These are phyloP conservation scores for Clarireedia sp. DNA, from an alignment of 2,329 filamentous ascomycete genomes.

Conservation along the genomic window DNA sequence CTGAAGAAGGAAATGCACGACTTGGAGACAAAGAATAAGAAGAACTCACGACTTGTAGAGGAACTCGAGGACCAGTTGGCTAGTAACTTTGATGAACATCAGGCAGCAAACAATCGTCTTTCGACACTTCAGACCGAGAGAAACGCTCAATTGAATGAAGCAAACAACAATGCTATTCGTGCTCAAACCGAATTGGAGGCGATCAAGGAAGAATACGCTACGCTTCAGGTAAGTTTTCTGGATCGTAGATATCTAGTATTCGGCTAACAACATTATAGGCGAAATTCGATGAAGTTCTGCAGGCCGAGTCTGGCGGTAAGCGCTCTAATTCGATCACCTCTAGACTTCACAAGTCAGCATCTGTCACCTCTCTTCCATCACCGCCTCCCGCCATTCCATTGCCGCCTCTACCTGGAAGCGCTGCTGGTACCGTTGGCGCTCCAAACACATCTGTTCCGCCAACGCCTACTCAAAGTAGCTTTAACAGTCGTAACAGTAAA, in stretches of 20 bases:
- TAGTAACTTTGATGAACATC: conserved; percentile 88
- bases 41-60: conserved; percentile 85
- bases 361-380: conserved; percentile 77
- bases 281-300: conserved; percentile 48
- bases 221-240: conserved; percentile 49
- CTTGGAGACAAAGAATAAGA: conserved; percentile 66
- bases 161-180: conserved; percentile 53
- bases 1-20: conserved; percentile 60
- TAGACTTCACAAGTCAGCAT: conserved; percentile 68
- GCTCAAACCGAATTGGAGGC: conserved; percentile 63
- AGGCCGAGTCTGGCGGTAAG: conserved; percentile 33
- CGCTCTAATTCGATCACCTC: conserved; percentile 45
- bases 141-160: conserved; percentile 69
- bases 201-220: conserved; percentile 60
- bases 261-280: conserved; percentile 35
- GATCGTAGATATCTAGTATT: neutral
- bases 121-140: conserved; percentile 74
- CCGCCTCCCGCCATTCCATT: conserved; percentile 94
- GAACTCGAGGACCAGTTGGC: conserved; percentile 96
- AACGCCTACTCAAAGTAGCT: conserved; percentile 42
- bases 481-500: conserved; percentile 62
- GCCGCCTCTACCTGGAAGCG: conserved; percentile 69
- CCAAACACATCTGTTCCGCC: conserved; percentile 36
- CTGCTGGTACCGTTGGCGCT: conserved; percentile 37
- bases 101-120: conserved; percentile 74